Evolutionary conservation across 2,329 filamentous ascomycete genomes (phyloP).

Genomic region (Neonectria neomacrospora): DNA sequence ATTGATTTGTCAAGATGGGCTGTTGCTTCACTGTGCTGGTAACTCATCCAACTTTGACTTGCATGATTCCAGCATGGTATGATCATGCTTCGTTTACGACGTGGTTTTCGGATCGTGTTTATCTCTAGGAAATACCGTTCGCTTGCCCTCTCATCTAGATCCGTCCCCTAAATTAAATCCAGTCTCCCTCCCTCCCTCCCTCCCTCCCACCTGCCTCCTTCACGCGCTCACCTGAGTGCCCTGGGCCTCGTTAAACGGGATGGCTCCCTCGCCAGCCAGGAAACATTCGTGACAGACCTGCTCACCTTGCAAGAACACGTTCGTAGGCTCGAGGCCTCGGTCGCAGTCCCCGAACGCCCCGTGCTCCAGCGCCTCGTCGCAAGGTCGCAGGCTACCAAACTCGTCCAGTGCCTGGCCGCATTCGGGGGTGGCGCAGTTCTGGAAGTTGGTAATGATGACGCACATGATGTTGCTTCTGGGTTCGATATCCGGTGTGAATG

Average conservation of each 20-base stretch:
- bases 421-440: not conserved
- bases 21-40: no score
- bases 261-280: not conserved
- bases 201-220: not conserved
- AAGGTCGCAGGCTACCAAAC: not conserved
- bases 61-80: no score
- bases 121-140: not conserved
- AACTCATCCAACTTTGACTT: no score
- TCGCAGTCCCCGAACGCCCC: not conserved
- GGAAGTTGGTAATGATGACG: not conserved
- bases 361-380: not conserved
- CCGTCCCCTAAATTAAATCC: not conserved
- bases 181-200: not conserved
- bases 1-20: no score
- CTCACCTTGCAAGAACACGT: no score
- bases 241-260: not conserved
- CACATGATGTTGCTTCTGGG: not conserved
- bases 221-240: not conserved
- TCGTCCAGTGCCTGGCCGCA: not conserved
- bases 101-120: not conserved
- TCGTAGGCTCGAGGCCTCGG: not conserved
- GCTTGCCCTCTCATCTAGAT: not conserved
- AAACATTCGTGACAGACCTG: not conserved
- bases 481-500: not conserved
- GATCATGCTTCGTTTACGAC: not conserved